phyloP scores from a whole-genome alignment of 495 filamentous ascomycete species.

The Aspergillus funiculosus region DNA sequence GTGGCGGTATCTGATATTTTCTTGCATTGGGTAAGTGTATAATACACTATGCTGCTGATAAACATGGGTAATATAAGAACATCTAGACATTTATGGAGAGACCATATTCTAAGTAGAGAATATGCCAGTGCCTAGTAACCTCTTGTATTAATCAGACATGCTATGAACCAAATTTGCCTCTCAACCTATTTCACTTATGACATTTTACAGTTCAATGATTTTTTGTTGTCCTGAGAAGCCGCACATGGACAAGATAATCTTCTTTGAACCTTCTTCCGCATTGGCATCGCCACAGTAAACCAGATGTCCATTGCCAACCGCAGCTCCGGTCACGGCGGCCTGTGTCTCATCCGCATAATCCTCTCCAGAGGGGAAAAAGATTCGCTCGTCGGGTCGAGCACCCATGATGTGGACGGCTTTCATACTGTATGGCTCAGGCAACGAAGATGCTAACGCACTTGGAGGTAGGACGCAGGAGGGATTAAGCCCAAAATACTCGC shows the following conservation, averaged over 20 bases:
- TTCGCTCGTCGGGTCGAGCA: constrained; percentile 21
- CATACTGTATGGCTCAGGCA: constrained; percentile 37
- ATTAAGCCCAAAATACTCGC: constrained; percentile 23
- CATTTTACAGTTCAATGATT: too few species aligned
- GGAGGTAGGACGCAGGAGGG: constrained; percentile 8
- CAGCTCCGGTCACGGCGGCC: constrained; percentile 31
- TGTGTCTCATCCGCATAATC: constrained; percentile 22
- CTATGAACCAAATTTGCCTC: too few species aligned
- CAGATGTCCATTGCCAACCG: constrained; percentile 33
- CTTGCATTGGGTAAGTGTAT: too few species aligned
- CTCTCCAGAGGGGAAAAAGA: constrained; percentile 26
- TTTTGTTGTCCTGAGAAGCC: too few species aligned
- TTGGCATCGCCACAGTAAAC: constrained; percentile 47
- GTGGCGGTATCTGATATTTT: too few species aligned
- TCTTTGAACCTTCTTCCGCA: constrained; percentile 28
- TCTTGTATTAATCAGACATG: too few species aligned
- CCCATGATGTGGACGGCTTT: constrained; percentile 38
- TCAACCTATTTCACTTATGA: too few species aligned
- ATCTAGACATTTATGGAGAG: too few species aligned
- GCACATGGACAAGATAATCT: constrained; percentile 32
- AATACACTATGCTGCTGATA: too few species aligned
- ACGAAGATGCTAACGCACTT: constrained; percentile 8
- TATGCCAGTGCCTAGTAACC: too few species aligned
- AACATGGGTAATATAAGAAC: too few species aligned
- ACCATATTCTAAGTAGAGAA: too few species aligned